Evolutionary conservation across 208 protist species (phyloP).

Genomic region (Vickermania ingenoplastis): DNA sequence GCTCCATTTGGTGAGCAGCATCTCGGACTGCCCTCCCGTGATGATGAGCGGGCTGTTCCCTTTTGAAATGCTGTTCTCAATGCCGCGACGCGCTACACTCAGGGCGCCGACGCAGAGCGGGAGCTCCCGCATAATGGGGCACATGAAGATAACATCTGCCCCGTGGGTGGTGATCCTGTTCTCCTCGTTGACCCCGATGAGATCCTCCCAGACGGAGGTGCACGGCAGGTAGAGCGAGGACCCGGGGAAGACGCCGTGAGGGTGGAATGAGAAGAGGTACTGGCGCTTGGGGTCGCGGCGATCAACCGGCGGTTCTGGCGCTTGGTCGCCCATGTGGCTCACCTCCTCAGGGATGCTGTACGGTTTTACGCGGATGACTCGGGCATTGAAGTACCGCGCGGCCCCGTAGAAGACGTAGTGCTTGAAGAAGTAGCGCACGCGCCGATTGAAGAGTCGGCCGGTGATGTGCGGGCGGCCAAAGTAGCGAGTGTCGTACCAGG

Average conservation of each 20-base stretch:
- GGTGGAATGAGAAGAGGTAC: slow-evolving; percentile 69
- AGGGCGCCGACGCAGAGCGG: slow-evolving; percentile 23
- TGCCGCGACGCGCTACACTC: slow-evolving; percentile 33
- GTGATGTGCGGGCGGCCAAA: slow-evolving; percentile 42
- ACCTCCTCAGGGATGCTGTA: slow-evolving; percentile 13
- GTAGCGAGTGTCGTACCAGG: slow-evolving; percentile 55
- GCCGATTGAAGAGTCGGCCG: slow-evolving; percentile 28
- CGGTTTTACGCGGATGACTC: slow-evolving; percentile 18
- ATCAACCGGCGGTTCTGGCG: slow-evolving; percentile 17
- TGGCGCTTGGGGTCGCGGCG: slow-evolving; percentile 40
- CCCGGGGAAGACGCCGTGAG: slow-evolving; percentile 71
- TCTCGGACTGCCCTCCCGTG: slow-evolving; percentile 69
- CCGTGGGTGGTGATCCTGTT: slow-evolving; percentile 36
- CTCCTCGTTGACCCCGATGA: slow-evolving; percentile 20
- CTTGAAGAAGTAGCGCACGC: slow-evolving; percentile 27
- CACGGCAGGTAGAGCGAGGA: slow-evolving; percentile 27
- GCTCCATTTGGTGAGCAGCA: slow-evolving; percentile 31
- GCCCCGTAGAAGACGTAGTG: slow-evolving; percentile 47
- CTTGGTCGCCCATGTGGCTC: neutral
- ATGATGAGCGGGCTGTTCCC: slow-evolving; percentile 55
- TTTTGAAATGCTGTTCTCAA: slow-evolving; percentile 25
- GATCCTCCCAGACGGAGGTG: slow-evolving; percentile 26
- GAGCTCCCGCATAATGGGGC: slow-evolving; percentile 58
- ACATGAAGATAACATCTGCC: slow-evolving; percentile 52
- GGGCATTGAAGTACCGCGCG: slow-evolving; percentile 47